Evolutionary conservation across 2,329 filamentous ascomycete species (phyloP).

Genomic region (Alternaria longipes): DNA sequence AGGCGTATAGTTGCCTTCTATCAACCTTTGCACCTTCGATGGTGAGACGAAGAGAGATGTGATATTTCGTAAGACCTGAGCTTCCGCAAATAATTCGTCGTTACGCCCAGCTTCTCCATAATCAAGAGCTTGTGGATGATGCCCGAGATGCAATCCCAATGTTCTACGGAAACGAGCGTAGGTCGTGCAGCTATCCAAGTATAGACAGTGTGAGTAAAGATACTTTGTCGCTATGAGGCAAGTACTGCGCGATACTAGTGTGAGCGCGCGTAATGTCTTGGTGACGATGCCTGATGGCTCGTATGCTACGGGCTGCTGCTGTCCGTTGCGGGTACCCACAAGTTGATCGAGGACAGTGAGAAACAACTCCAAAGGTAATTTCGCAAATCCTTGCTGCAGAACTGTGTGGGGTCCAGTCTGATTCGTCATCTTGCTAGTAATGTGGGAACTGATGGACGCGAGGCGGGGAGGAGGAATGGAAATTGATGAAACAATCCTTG

Average conservation of each 20-base stretch:
- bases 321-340: constrained; percentile 25
- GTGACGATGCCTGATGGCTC: constrained; percentile 29
- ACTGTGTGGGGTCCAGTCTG: background rate
- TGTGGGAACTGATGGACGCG: background rate
- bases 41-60: constrained; percentile 37
- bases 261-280: constrained; percentile 37
- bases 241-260: constrained; percentile 31
- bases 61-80: constrained; percentile 23
- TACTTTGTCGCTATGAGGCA: constrained; percentile 37
- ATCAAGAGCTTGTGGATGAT: constrained; percentile 33
- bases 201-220: constrained; percentile 39
- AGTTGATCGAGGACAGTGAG: constrained; percentile 41
- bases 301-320: constrained; percentile 30
- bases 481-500: background rate
- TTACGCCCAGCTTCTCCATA: constrained; percentile 33
- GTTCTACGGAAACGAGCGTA: constrained; percentile 36
- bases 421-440: background rate
- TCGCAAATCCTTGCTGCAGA: background rate
- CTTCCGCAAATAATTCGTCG: constrained; percentile 26
- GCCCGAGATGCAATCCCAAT: constrained; percentile 29
- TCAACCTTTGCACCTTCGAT: constrained; percentile 4
- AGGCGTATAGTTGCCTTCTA: constrained; percentile 12
- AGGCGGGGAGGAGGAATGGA: background rate
- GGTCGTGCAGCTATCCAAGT: constrained; percentile 29
- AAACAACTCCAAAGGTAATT: constrained; percentile 38